These are phyloP conservation scores for Colletotrichum caudatum DNA, from an alignment of 2,329 filamentous ascomycete genomes.

Conservation along the genomic window DNA sequence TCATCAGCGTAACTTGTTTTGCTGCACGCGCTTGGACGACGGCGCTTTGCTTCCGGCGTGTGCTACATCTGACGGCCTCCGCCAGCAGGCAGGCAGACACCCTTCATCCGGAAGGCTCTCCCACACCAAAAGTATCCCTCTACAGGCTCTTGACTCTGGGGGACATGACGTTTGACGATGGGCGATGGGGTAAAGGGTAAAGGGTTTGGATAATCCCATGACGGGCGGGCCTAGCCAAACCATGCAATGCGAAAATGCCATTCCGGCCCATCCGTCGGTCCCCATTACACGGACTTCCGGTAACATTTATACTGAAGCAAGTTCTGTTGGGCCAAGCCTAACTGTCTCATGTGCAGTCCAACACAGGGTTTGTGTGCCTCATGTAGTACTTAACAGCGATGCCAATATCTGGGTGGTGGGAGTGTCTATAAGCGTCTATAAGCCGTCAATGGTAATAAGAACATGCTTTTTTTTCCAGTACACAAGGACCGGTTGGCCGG, in stretches of 20 bases:
- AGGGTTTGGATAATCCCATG: conserved; percentile 9
- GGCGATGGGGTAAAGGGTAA: conserved; percentile 26
- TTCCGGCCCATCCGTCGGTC: conserved; percentile 13
- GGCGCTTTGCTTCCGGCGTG: conserved; percentile 7
- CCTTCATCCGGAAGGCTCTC: conserved; percentile 23
- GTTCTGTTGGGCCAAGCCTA: conserved; percentile 36
- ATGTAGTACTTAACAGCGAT: conserved; percentile 6
- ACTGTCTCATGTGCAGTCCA: conserved; percentile 20
- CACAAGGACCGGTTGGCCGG: conserved; percentile 20
- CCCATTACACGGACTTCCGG: conserved; percentile 28
- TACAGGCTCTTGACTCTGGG: conserved; percentile 22
- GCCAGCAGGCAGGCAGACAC: neutral
- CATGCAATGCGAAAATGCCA: conserved; percentile 27
- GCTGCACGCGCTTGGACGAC: conserved; percentile 21
- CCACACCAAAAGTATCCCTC: conserved; percentile 10
- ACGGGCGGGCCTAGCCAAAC: conserved; percentile 1
- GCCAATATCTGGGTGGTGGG: conserved; percentile 38
- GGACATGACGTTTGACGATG: conserved; percentile 27
- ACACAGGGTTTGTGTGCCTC: conserved; percentile 24
- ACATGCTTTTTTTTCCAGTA: too few relatives aligned
- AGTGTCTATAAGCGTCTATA: conserved; percentile 36
- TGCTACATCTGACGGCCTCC: conserved; percentile 3
- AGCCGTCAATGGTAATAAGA: conserved; percentile 16
- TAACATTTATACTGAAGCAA: conserved; percentile 26
- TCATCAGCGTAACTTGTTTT: conserved; percentile 5